These are phyloP conservation scores for Russula vinacea DNA, from an alignment of 768 basidiomycete species.

Conservation along the genomic window DNA sequence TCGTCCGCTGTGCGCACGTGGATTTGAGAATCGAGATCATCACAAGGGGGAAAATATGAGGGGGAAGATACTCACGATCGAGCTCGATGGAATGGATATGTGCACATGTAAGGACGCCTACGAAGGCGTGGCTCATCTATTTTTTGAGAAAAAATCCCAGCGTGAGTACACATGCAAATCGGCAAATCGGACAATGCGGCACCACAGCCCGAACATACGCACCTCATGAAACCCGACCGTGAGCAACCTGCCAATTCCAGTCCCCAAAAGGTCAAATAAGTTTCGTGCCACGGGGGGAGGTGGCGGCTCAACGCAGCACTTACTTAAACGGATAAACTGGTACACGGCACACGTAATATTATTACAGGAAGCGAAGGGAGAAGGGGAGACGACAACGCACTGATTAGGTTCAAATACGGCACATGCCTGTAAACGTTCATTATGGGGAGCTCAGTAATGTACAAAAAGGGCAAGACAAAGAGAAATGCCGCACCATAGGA, in stretches of 20 bases:
- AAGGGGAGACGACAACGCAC: slow-evolving; percentile 47
- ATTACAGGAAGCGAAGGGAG: background rate
- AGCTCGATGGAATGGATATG: slow-evolving; percentile 80
- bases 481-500: slow-evolving; percentile 66
- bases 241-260: slow-evolving; percentile 49
- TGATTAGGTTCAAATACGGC: slow-evolving; percentile 65
- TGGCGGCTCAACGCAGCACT: slow-evolving; percentile 42
- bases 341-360: background rate
- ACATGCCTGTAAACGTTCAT: slow-evolving; percentile 56
- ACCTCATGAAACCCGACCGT: slow-evolving; percentile 91
- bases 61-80: slow-evolving; percentile 59
- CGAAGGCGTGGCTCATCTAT: slow-evolving; percentile 83
- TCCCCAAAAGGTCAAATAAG: background rate
- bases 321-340: slow-evolving; percentile 94
- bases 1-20: slow-evolving; percentile 60
- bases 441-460: background rate
- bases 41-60: background rate
- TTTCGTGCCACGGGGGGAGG: no score
- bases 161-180: no score
- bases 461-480: background rate
- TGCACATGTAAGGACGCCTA: slow-evolving; percentile 82
- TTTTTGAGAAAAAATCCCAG: background rate
- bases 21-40: background rate
- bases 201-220: background rate
- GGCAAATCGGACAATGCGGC: no score